Evolutionary conservation across 495 filamentous ascomycete species (phyloP), one percentile per base, ranked within the genome.

Genomic region (Neurospora terricola): DNA sequence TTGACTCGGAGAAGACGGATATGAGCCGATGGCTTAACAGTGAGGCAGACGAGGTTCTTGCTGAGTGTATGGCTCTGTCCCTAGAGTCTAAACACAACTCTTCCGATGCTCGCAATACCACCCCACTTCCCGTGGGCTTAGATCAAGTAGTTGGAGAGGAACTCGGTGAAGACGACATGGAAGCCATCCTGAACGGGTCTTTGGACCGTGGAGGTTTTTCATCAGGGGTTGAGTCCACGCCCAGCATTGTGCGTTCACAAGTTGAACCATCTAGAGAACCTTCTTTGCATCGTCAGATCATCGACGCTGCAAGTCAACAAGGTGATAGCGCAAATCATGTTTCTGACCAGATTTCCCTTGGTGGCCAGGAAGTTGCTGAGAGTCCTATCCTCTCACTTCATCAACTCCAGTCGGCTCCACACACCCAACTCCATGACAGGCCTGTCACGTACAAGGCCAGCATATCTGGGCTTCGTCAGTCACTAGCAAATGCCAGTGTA

Each of bases 1-100:
- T 90, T 71, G 91, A 94, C 72, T 88, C 90, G 16, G 91, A 94
- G 80, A 85, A 92, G 71, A 88, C 81, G 5, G 91, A 93, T 75
- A 82, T 87, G 73, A 90, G 87, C 69, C 88, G 91, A 70, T 94
- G 89, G 89, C 85, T 92, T 75, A 91, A 89, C 75, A 89, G 88
- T 73, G 91, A 92, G 74, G 87, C 90, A 5, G 87, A 89, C 2
- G 91, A 93, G 75, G 87, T 94, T 7, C 88, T 92, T 18, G 88
- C 89, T 9, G 87, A 89, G 74, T 93, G 91, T 73, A 87, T 91
- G 82, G 87, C 85, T 54, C 76, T 89, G 18, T 82, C 78, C 36
- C 76, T 78, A 3, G 75, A 80, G 2, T 73, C 74, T 23, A 79
- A 76, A 18, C 71, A 48, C 10, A 69, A 21, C 48, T 43, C 72